Evolutionary conservation across 2,329 filamentous ascomycete species (phyloP).

Genomic region (Hypoxylon sp.): DNA sequence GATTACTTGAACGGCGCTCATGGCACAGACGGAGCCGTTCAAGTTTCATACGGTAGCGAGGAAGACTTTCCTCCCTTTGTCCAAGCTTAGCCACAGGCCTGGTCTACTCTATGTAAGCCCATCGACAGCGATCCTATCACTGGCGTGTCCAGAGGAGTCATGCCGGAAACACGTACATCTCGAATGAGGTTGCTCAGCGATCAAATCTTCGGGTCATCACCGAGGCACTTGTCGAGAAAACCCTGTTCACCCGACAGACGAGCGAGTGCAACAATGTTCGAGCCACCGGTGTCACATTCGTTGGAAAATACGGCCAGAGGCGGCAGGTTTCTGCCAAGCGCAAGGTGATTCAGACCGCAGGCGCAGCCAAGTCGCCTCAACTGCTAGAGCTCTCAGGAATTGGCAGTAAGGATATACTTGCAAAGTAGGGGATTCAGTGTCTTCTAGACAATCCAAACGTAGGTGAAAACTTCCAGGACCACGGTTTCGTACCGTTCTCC

Average conservation of each 20-base stretch:
- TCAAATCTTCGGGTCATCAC: constrained; percentile 29
- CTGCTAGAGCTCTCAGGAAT: constrained; percentile 58
- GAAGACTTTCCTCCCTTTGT: constrained; percentile 23
- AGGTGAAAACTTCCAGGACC: constrained; percentile 44
- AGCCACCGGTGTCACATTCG: constrained; percentile 22
- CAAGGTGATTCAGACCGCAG: constrained; percentile 32
- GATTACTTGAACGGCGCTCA: constrained; percentile 21
- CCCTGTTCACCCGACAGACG: background rate
- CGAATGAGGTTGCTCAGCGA: constrained; percentile 7
- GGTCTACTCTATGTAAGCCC: constrained; percentile 22
- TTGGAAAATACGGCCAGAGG: constrained; percentile 4
- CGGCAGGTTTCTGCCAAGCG: constrained; percentile 21
- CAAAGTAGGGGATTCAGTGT: constrained; percentile 28
- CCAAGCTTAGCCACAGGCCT: constrained; percentile 26
- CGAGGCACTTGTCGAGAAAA: constrained; percentile 22
- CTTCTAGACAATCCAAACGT: constrained; percentile 34
- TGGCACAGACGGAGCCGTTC: constrained; percentile 26
- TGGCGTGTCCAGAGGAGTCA: constrained; percentile 27
- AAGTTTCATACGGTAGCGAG: constrained; percentile 32
- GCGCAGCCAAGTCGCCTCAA: constrained; percentile 37
- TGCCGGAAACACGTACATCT: constrained; percentile 29
- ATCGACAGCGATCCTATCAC: constrained; percentile 31
- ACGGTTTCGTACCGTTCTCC: constrained; percentile 29
- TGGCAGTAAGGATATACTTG: constrained; percentile 29
- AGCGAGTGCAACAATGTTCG: background rate